Evolutionary conservation across 352 stramenopile species (phyloP), one percentile per base, ranked within the genome.

Genomic region (Pythium phragmitis): DNA sequence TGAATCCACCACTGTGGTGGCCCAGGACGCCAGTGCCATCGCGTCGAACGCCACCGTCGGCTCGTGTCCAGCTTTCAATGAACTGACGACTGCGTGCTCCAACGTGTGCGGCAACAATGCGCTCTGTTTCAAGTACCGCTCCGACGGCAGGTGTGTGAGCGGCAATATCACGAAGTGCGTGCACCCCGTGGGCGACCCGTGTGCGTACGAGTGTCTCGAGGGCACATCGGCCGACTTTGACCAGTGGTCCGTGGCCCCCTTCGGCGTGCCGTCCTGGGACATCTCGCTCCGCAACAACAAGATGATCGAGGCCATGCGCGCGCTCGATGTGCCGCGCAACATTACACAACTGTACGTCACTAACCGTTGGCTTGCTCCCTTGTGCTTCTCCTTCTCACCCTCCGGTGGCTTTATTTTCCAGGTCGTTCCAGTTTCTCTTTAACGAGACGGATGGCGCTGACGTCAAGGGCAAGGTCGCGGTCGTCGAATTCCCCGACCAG

Each of bases 131-230:
- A 48, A 49, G 37, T 69, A 69, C 56, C 55, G 63, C 4, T 17
- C 26, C 19, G 41, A 46, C 34, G 63, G 63, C 48, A 34, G 56
- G 54, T 69, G 63, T 49, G 8, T 45, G 9, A 8, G 16, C 37
- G n/a, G 26, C 33, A 36, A 59, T 39, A 26, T 57, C 11, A 50
- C 54, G 48, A 48, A 48, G 26, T 64, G 55, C 37, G 14, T 46
- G 17, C 28, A 46, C 37, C 46, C 47, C 13, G 3, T 4, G 45
- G 34, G 42, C 28, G 49, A 59, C n/a, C 16, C 14, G 39, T 69
- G 63, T n/a, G 42, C 48, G 48, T 60, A 58, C 56, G 63, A 69
- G 63, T 69, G 63, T 42, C 48, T 69, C n/a, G 50, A 60, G 8
- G 63, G 55, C 26, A 64, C 54, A 47, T 64, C 63, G 30, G 1